Evolutionary conservation across 1,284 basidiomycete species (phyloP), one percentile per base, ranked within the genome.

Genomic region (Leccinum pachyderme): DNA sequence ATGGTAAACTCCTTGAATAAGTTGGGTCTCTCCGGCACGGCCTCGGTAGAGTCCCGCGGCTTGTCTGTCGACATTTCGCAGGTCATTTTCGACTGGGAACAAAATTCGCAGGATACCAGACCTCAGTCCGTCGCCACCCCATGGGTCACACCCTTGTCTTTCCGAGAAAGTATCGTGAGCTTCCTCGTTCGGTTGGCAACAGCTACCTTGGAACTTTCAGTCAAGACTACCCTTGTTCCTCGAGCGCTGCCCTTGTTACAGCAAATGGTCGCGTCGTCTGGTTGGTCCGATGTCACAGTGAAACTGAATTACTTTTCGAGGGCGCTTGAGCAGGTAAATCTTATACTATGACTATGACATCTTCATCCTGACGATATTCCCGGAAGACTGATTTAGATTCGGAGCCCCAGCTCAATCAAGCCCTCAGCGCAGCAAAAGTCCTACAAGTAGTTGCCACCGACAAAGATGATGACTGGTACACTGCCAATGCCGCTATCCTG

Each of bases 211-310:
- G 95, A 98, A 53, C 77, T 81, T 5, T 77, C 84, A 27, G 77
- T 82, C 13, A 82, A 83, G 54, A 79, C 76, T 24, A 79, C 81
- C 22, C 77, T 95, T 18, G 81, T 92, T 43, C 82, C 88, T 43
- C 85, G 92, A 57, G 93, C 93, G 0, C 77, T 98, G 50, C 75
- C 81, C 5, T 76, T 97, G n/a, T 79, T 99, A 56, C 87, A 90
- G 65, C 80, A 84, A 61, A 86, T 98, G 63, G 81, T 95, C 27
- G 84, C 88, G 2, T 85, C 89, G 1, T 84, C 82, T 50, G 93
- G 93, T 15, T 94, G 97, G 90, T 86, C 82, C n/a, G 94, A 96
- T 66, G 93, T 98, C 13, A 91, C 90, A 9, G 88, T 98, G 59
- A 97, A 98, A 62, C 76, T 98, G 45, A 85, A 87, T 51, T 97